phyloP scores from a whole-genome alignment of 805 yeast species.

The Myxozyma mucilagina region DNA sequence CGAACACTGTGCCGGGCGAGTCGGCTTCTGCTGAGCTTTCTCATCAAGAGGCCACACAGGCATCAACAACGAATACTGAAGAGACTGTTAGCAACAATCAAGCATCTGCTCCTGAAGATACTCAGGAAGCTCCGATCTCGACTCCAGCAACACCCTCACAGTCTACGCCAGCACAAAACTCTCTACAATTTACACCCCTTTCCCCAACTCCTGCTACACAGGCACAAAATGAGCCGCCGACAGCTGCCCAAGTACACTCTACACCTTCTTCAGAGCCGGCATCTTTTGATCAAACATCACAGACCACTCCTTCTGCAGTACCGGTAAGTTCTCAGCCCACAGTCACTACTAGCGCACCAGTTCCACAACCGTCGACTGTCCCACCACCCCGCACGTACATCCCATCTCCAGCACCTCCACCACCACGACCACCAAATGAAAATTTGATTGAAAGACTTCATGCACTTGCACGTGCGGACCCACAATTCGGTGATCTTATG shows the following conservation, averaged over 20 bases:
- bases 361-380: not conserved
- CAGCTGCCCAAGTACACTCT: not conserved
- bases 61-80: not conserved
- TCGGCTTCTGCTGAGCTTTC: not conserved
- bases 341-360: not conserved
- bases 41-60: not conserved
- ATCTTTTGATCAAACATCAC: too few relatives aligned
- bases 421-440: conserved; percentile 16
- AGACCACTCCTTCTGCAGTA: not conserved
- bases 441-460: conserved; percentile 80
- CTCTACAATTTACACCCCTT: not conserved
- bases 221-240: not conserved
- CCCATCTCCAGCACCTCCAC: not conserved
- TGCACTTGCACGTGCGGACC: conserved; percentile 73
- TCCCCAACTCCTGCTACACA: not conserved
- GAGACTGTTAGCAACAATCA: not conserved
- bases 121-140: not conserved
- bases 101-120: not conserved
- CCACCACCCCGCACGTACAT: not conserved
- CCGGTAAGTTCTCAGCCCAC: not conserved
- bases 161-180: not conserved
- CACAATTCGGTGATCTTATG: conserved; percentile 70
- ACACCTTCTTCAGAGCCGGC: not conserved
- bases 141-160: not conserved
- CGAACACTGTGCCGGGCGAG: not conserved